Base-by-base conservation (phyloP, 495 filamentous ascomycete genomes). In the Staphylotrichum tortipilum region DNA sequence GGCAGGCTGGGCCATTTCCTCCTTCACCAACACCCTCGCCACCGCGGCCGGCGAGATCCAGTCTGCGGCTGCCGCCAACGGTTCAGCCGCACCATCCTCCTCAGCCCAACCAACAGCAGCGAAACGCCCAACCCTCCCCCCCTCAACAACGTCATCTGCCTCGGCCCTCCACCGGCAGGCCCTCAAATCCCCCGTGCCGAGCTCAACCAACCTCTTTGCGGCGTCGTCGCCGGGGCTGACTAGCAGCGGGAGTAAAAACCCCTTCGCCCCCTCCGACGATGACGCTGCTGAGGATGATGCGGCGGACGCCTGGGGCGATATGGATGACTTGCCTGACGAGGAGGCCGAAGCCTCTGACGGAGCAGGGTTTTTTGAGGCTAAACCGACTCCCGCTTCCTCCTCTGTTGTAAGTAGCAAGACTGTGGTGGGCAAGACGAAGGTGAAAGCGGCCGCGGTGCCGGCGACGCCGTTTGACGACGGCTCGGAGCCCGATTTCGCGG, bases 1-100 rank as follows among this genome's bases (percentile, higher is more conserved):
- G 94, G 81, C 91, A 5, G 92, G 94, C 35, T 98, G 92, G 92
- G 92, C 92, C 0, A 95, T 98, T 38, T 95, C 92, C 2, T 94
- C 88, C n/a, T 96, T 98, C 66, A 95, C 92, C 4, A 95, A 95
- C 66, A 96, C 94, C 59, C 62, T 98, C 23, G 79, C 85, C 11
- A 66, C 87, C 3, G 87, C 88, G 3, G 83, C 81, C 23, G 92
- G 92, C 15, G 84, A 94, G 38, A 96, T 98, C 39, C 76, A 89
- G 53, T 38, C 61, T 11, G 46, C 57, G 3, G 11, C 55, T 1
- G n/a, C 42, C 6, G 55, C 54, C n/a, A 63, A 58, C 18, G 67
- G 61, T 3, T 36, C 54, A 7, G 40, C 56, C 3, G 44, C 54
- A 0, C 28, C 64, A 17, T 40, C 58, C 1, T 46, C 58, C 4